Percentiles rank a stretch among this genome's conserved stretches.
phyloP scores from a whole-genome alignment of 2,329 filamentous ascomycete species.

The Corniculantispora saksenae region DNA sequence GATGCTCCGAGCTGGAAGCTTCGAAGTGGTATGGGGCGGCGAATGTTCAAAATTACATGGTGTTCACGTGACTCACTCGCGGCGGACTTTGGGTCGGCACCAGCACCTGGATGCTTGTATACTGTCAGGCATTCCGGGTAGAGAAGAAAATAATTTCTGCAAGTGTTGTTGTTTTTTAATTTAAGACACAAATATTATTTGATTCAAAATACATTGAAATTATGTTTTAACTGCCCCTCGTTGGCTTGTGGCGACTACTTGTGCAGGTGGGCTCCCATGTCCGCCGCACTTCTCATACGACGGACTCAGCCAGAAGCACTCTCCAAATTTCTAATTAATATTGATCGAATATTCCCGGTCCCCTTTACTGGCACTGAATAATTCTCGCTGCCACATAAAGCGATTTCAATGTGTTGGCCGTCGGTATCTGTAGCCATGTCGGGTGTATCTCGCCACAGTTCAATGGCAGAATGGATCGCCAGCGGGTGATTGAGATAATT shows the following conservation, averaged over 20 bases:
- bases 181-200: no score
- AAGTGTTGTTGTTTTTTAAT: no score
- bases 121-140: no score
- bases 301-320: neutral
- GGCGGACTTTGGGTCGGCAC: slow-evolving; percentile 7
- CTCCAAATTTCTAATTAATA: slow-evolving; percentile 34
- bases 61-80: slow-evolving; percentile 19
- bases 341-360: slow-evolving; percentile 49
- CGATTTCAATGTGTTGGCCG: slow-evolving; percentile 25
- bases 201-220: no score
- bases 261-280: neutral
- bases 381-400: slow-evolving; percentile 12
- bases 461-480: slow-evolving; percentile 42
- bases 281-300: neutral
- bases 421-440: slow-evolving; percentile 38
- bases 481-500: slow-evolving; percentile 41
- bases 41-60: slow-evolving; percentile 15
- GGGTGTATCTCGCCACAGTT: slow-evolving; percentile 74
- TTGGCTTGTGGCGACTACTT: no score
- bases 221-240: no score
- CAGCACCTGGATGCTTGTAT: neutral
- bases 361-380: slow-evolving; percentile 43
- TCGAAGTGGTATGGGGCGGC: slow-evolving; percentile 15
- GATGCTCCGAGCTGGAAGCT: slow-evolving; percentile 12
- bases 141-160: no score